Evolutionary conservation across 176 grass and related monocot species (phyloP).

Genomic region (Paspalum vaginatum): DNA sequence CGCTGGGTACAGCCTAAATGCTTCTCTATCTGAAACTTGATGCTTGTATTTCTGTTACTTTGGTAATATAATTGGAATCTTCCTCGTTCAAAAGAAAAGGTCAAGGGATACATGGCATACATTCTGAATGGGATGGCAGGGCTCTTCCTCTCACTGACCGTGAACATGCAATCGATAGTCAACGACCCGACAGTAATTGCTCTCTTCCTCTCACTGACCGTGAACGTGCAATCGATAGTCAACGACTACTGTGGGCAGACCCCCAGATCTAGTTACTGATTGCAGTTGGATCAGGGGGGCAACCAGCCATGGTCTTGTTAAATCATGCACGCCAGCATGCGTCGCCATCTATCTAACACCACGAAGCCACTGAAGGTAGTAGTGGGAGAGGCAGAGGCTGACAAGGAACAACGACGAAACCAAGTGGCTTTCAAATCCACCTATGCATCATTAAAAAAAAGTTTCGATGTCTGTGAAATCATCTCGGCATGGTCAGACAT

Average conservation of each 20-base stretch:
- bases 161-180: too few species aligned
- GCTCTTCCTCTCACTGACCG: neutral
- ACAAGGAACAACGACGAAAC: neutral
- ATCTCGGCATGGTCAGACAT: neutral
- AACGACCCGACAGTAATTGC: neutral
- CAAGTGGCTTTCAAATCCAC: neutral
- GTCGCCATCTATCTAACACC: neutral
- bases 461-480: neutral
- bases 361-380: neutral
- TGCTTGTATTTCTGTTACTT: too few species aligned
- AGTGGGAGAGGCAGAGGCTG: conserved; percentile 15
- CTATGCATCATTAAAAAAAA: neutral
- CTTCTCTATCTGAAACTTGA: too few species aligned
- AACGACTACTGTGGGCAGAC: neutral
- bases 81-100: neutral
- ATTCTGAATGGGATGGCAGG: neutral
- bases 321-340: neutral
- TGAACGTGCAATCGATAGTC: too few species aligned
- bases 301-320: neutral
- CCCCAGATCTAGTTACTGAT: neutral
- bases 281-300: neutral
- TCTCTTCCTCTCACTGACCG: neutral
- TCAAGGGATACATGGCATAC: neutral
- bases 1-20: too few species aligned
- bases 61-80: too few species aligned